Base-by-base conservation (phyloP, 1,284 basidiomycete genomes). In the Pholiota adiposa region DNA sequence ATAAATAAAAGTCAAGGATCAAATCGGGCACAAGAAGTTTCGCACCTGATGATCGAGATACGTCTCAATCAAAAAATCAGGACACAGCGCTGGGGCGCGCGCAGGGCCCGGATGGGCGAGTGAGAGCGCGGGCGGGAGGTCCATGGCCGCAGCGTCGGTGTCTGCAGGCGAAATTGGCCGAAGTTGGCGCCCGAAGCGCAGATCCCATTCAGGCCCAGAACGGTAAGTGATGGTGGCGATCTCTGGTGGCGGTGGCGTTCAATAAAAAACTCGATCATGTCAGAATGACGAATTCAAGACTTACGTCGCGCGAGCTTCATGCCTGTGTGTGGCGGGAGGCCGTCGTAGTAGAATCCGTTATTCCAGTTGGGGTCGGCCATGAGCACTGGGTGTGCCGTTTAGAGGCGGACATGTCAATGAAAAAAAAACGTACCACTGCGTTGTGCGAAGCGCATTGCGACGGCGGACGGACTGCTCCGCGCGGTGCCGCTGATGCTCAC, bases 341-440 rank as follows among this genome's bases (percentile, higher is more conserved):
- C 83, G 55, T 94, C 92, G 71, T 99, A 99, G 77, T 99, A 99
- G 74, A 97, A 98, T 1, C 97, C 97, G 41, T 96, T 89, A 66
- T 99, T 99, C 97, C 97, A 99, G 67, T 99, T 98, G 0, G 97
- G 97, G 75, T 99, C 97, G 5, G 96, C 90, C 97, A 99, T 99
- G 55, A 99, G 85, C 11, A 99, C 97, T 95, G 64, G 25, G 41
- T 27, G 48, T 14, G 38, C 25, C 27, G 63, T 43, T 12, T 48
- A 38, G 36, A 41, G 25, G n/a, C n/a, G n/a, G n/a, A n/a, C n/a
- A n/a, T n/a, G n/a, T 11, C 31, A 40, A 25, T 44, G 54, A 4
- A 41, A 41, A 21, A 31, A 16, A 33, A 21, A 51, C 50, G 69
- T 68, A 94, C 94, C 94, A 76, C 93, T 96, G 70, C 97, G 77